Evolutionary conservation across 805 yeast genomes (phyloP).

Genomic region (Saturnispora ahearnii): DNA sequence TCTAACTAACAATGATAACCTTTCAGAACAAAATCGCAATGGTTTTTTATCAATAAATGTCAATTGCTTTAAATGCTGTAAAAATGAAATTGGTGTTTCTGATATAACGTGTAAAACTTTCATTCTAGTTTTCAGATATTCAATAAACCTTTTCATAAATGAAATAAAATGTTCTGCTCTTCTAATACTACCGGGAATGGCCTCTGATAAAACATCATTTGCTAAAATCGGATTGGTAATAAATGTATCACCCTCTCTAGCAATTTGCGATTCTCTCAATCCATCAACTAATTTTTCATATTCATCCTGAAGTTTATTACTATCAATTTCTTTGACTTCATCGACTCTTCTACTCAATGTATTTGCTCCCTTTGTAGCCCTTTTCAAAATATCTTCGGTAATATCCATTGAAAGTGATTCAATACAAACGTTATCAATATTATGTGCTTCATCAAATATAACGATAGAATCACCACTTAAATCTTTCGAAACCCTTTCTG

Average conservation of each 20-base stretch:
- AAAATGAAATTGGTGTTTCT: constrained; percentile 91
- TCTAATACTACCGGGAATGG: constrained; percentile 94
- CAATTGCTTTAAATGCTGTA: constrained; percentile 86
- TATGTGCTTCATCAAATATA: constrained; percentile 97
- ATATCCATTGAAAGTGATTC: constrained; percentile 88
- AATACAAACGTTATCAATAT: constrained; percentile 96
- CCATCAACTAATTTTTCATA: constrained; percentile 89
- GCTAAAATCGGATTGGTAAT: constrained; percentile 86
- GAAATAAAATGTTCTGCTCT: constrained; percentile 96
- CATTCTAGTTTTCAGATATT: constrained; percentile 93
- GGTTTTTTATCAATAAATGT: constrained; percentile 93
- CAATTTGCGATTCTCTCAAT: constrained; percentile 68
- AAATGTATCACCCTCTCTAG: constrained; percentile 50
- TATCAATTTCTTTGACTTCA: constrained; percentile 73
- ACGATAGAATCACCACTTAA: constrained; percentile 87
- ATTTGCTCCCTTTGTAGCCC: constrained; percentile 82
- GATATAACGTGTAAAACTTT: constrained; percentile 94
- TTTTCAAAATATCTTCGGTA: constrained; percentile 79
- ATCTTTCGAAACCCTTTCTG: constrained; percentile 89
- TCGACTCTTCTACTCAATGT: constrained; percentile 74
- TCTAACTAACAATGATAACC: constrained; percentile 78
- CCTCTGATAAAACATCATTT: constrained; percentile 77
- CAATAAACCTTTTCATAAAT: constrained; percentile 84
- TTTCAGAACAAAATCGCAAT: constrained; percentile 80
- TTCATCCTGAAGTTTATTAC: constrained; percentile 78